phyloP scores from a whole-genome alignment of 108 stramenopile genomes.

The Fragilaria crotonensis region DNA sequence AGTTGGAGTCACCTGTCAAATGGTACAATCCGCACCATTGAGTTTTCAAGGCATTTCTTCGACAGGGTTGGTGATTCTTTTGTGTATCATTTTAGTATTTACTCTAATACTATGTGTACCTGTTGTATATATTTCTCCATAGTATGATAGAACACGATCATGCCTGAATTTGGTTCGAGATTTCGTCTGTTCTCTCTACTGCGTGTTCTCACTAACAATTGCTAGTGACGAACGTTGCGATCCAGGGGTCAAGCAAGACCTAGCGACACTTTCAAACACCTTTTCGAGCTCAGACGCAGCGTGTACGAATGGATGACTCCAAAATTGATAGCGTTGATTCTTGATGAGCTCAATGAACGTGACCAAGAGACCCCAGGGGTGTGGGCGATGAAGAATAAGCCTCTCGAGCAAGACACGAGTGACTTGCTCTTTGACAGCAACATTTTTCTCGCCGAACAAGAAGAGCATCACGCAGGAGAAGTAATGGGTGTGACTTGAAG shows the following conservation, averaged over 20 bases:
- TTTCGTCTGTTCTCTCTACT: no score
- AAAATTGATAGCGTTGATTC: conserved; percentile 97
- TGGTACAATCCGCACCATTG: no score
- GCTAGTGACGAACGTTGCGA: conserved; percentile 12
- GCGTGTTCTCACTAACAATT: conserved; percentile 23
- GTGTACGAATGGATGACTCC: conserved; percentile 96
- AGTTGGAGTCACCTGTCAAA: no score
- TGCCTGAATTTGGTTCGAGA: no score
- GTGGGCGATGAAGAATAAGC: conserved; percentile 97
- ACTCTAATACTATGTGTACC: no score
- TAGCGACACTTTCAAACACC: conserved; percentile 94
- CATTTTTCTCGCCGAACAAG: conserved; percentile 92
- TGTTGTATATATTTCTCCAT: no score
- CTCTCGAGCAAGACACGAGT: conserved; percentile 97
- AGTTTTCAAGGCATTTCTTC: no score
- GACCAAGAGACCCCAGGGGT: conserved; percentile 94
- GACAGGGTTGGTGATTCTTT: no score
- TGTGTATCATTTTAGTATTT: no score
- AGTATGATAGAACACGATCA: no score
- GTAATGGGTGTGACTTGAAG: conserved; percentile 99
- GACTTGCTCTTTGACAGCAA: conserved; percentile 96
- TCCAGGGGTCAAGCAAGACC: conserved; percentile 77
- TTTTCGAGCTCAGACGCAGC: conserved; percentile 98
- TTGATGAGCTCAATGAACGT: conserved; percentile 99
- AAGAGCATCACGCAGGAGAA: conserved; percentile 96